These are phyloP conservation scores for Aspergillus arachidicola DNA, from an alignment of 2,329 filamentous ascomycete genomes.

Conservation along the genomic window DNA sequence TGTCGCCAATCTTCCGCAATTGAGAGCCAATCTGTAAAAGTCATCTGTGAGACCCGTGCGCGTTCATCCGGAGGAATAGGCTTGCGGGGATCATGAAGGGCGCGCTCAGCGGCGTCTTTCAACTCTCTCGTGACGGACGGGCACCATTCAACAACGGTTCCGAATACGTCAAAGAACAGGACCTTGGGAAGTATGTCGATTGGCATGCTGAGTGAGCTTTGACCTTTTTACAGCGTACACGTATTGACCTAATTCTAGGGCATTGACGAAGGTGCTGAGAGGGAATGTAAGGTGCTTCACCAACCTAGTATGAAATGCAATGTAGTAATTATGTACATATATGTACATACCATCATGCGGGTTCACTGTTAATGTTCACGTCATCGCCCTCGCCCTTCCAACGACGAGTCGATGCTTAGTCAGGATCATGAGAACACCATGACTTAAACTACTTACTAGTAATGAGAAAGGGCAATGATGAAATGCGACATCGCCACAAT, in stretches of 20 bases:
- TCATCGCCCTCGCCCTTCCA: not conserved
- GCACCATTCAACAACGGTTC: slow-evolving; percentile 78
- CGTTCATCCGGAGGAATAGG: slow-evolving; percentile 53
- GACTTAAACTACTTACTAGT: no score
- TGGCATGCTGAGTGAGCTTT: slow-evolving; percentile 20
- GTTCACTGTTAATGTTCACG: not conserved
- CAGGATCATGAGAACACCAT: not conserved
- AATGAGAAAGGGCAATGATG: no score
- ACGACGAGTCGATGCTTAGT: not conserved
- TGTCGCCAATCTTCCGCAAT: slow-evolving; percentile 73
- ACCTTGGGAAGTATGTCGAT: slow-evolving; percentile 23
- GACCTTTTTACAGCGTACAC: not conserved
- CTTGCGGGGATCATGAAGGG: slow-evolving; percentile 50
- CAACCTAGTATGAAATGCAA: not conserved
- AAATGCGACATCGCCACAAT: not conserved
- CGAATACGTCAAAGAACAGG: slow-evolving; percentile 41
- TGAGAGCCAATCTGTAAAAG: slow-evolving; percentile 59
- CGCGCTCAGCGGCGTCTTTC: slow-evolving; percentile 49
- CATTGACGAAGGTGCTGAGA: not conserved
- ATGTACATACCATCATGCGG: not conserved
- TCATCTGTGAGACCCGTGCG: slow-evolving; percentile 54
- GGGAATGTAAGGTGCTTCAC: not conserved
- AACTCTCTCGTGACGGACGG: slow-evolving; percentile 65
- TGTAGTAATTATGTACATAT: no score
- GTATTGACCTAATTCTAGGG: not conserved